Evolutionary conservation across 768 basidiomycete genomes (phyloP).

Genomic region (Leccinum arenicola): DNA sequence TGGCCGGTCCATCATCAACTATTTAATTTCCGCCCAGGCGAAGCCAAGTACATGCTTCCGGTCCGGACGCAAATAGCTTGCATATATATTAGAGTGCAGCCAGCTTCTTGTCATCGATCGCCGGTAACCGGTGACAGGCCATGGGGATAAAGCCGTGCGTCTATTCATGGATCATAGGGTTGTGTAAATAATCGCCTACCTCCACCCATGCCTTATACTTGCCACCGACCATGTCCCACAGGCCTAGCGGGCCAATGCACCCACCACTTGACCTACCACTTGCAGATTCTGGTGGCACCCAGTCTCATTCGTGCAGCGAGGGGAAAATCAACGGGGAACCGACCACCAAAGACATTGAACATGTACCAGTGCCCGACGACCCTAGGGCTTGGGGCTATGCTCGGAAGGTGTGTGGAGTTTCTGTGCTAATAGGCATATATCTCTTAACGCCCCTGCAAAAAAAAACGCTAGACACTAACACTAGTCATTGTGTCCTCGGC

Average conservation of each 20-base stretch:
- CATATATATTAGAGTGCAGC: neutral
- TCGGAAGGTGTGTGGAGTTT: constrained; percentile 45
- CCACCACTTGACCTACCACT: neutral
- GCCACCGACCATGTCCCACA: constrained; percentile 8
- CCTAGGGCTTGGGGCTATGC: constrained; percentile 55
- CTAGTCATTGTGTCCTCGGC: constrained; percentile 28
- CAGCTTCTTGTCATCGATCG: neutral
- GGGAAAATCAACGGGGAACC: neutral
- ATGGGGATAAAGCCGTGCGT: constrained; percentile 2
- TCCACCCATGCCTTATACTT: neutral
- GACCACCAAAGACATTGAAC: constrained; percentile 32
- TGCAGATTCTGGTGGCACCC: neutral
- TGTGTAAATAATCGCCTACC: constrained; percentile 1
- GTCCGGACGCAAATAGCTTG: neutral
- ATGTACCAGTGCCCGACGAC: constrained; percentile 50
- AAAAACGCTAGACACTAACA: constrained; percentile 18
- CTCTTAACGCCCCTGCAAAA: neutral
- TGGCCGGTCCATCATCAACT: neutral
- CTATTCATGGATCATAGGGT: constrained; percentile 3
- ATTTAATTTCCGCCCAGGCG: neutral
- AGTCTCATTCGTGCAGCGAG: neutral
- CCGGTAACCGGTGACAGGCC: neutral
- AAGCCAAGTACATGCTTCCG: neutral
- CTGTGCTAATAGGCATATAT: too few relatives aligned
- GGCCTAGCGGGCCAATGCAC: constrained; percentile 4